Evolutionary conservation across 352 stramenopile species (phyloP).

Genomic region (Pythium dissotocum): DNA sequence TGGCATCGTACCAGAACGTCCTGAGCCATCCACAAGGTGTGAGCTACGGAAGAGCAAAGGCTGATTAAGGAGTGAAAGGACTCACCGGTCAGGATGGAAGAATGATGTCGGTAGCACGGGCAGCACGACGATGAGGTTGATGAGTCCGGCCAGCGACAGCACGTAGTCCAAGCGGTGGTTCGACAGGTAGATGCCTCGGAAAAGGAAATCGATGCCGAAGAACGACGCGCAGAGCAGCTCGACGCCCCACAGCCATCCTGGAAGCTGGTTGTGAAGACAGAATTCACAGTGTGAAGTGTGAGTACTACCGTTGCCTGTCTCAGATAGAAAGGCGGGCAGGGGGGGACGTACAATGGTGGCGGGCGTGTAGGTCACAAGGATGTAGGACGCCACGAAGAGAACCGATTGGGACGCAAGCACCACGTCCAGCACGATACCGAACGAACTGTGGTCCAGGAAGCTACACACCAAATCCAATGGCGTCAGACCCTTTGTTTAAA

Average conservation of each 20-base stretch:
- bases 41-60: not conserved
- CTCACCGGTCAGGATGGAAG: constrained; percentile 73
- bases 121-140: constrained; percentile 65
- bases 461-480: constrained; percentile 28
- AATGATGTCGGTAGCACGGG: constrained; percentile 79
- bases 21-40: constrained; percentile 25
- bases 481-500: not conserved
- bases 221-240: constrained; percentile 67
- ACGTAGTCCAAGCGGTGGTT: constrained; percentile 68
- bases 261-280: constrained; percentile 37
- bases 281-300: not conserved
- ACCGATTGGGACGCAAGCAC: constrained; percentile 58
- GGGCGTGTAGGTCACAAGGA: constrained; percentile 78
- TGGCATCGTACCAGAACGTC: constrained; percentile 75
- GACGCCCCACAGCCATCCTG: constrained; percentile 60
- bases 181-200: constrained; percentile 71
- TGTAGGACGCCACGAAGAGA: constrained; percentile 67
- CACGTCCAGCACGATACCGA: constrained; percentile 66
- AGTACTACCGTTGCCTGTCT: no score
- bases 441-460: constrained; percentile 77
- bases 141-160: constrained; percentile 53
- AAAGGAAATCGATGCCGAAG: constrained; percentile 70
- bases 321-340: not conserved
- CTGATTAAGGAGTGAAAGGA: not conserved
- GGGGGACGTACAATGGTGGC: constrained; percentile 41